A percentile compares a stretch with the other conserved stretches of the same genome.
phyloP scores from a whole-genome alignment of 495 filamentous ascomycete genomes.

The Penicillium steckii region DNA sequence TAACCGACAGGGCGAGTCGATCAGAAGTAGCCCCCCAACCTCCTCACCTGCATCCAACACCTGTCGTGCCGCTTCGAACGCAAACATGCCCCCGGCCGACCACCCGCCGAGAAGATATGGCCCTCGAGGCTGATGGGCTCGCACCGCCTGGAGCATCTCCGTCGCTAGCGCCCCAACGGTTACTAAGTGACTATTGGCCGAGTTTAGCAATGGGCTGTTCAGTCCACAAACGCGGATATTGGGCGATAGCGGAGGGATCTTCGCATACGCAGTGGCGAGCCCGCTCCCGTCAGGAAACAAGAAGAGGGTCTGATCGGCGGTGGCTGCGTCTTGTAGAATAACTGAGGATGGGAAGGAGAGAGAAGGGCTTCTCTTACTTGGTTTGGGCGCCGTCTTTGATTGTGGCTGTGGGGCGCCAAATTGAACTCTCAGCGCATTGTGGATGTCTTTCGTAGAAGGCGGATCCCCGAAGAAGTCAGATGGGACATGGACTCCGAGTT shows the following conservation, averaged over 20 bases:
- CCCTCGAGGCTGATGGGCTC: conserved; percentile 59
- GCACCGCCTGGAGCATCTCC: conserved; percentile 63
- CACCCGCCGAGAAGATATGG: conserved; percentile 67
- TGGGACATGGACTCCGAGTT: no score
- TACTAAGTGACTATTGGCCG: no score
- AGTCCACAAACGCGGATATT: conserved; percentile 56
- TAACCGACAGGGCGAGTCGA: conserved; percentile 30
- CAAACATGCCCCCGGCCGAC: conserved; percentile 48
- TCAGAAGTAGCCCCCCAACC: conserved; percentile 31
- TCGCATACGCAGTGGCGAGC: conserved; percentile 61
- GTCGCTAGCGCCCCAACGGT: no score
- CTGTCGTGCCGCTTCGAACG: conserved; percentile 36
- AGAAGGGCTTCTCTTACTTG: no score
- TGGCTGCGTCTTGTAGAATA: no score
- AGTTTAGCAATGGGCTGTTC: conserved; percentile 54
- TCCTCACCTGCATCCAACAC: conserved; percentile 28
- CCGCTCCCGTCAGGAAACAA: conserved; percentile 79
- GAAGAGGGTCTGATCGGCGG: conserved; percentile 56
- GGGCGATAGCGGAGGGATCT: conserved; percentile 43
- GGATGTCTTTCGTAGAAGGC: no score
- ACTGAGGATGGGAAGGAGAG: no score
- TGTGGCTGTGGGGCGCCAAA: no score
- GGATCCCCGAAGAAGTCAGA: no score
- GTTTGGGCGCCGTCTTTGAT: no score
- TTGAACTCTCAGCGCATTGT: no score